Conservation (phyloP, 1,284 basidiomycete species). For the Cronartium quercuum region DNA sequence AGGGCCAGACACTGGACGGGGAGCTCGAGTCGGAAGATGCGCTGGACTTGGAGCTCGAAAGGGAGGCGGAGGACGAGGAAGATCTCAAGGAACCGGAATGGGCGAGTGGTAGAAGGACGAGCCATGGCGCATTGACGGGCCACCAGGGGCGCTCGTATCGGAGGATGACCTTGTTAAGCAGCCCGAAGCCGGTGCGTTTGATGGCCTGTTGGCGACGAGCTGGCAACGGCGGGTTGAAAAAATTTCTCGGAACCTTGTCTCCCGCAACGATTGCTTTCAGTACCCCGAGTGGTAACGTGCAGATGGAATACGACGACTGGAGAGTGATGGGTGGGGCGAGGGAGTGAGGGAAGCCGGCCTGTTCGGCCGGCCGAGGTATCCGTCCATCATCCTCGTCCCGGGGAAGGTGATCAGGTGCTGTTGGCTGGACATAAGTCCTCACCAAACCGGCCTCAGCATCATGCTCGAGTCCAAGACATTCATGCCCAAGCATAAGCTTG, state of each 20-base stretch:
- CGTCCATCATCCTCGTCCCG: not conserved
- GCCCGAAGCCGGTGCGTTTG: conserved; percentile 47
- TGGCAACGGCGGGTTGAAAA: conserved; percentile 49
- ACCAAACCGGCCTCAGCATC: not conserved
- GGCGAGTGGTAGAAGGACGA: conserved; percentile 41
- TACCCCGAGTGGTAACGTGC: conserved; percentile 51
- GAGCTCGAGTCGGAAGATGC: not conserved
- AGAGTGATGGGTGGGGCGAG: conserved; percentile 19
- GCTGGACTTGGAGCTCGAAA: not conserved
- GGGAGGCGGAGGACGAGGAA: not conserved
- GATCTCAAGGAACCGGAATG: not conserved
- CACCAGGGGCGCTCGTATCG: conserved; percentile 49
- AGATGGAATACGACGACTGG: conserved; percentile 45
- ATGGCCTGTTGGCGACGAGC: conserved; percentile 47
- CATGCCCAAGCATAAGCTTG: conserved; percentile 43
- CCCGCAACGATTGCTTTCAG: conserved; percentile 43
- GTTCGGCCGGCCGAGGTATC: conserved; percentile 33
- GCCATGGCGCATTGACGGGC: conserved; percentile 40
- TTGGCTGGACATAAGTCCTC: not conserved
- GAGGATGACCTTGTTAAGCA: conserved; percentile 50
- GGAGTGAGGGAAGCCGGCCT: not conserved
- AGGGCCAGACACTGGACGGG: not conserved
- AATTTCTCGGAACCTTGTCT: conserved; percentile 41
- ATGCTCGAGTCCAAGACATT: conserved; percentile 39
- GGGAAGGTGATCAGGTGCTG: not conserved